Base-by-base conservation (phyloP, 1,139 yeast genomes). In the Pichia sp. region DNA sequence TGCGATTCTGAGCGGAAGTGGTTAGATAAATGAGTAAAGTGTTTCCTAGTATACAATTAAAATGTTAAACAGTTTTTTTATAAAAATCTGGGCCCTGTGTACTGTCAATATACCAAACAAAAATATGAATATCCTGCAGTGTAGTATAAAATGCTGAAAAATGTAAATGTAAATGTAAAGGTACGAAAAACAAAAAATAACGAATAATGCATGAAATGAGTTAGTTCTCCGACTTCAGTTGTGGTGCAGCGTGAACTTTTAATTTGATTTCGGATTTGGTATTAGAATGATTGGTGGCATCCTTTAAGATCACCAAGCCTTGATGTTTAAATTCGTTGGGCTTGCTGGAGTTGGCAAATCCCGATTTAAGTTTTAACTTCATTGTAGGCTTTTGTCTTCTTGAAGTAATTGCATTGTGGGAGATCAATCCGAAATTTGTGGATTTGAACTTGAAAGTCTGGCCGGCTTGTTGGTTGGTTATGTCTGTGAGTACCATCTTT, bases 381-480 rank as follows among this genome's bases (percentile, higher is more conserved):
- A 64, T 65, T 2, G 64, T 64, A 31, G 69, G 69, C 42, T 64
- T 66, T 51, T 66, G 68, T 53, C 64, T 59, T 50, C 61, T 60
- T 13, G 59, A 50, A 11, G 46, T 46, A 8, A 54, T 45, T 45
- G 59, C 58, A 41, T 58, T 51, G 5, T 66, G 67, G 13, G 61
- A 54, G 32, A 64, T 55, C 23, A 63, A 52, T 8, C 67, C 67
- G 50, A 63, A 59, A 29, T 66, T 65, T 11, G 65, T 61, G 6
- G 68, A 59, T 55, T 62, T 65, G 50, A 67, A 67, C 53, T 62
- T 64, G 51, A 66, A 66, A 10, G 68, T 66, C 58, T 48, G 67
- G 34, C 52, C 58, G 32, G 34, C 30, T 51, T 38, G 43, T 38
- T 45, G 40, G 41, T 54, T 52, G 15, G 57, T 49, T 47, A 55